Conservation (phyloP, 768 basidiomycete species). For the Crepidotus variabilis region DNA sequence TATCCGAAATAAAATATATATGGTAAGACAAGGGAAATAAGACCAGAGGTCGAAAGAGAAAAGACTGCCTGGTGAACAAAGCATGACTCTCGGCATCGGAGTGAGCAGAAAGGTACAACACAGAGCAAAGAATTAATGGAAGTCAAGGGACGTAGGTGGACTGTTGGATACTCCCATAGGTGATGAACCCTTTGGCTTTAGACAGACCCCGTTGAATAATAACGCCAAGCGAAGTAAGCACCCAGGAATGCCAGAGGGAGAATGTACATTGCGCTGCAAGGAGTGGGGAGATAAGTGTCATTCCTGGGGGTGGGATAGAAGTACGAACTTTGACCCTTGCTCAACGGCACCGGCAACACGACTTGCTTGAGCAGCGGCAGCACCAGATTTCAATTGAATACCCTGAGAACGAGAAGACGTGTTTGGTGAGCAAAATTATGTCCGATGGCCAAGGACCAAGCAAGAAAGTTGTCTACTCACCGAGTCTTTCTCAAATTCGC, state of each 20-base stretch:
- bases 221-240: slow-evolving; percentile 87
- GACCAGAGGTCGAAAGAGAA: too few species aligned
- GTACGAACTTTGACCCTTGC: slow-evolving; percentile 63
- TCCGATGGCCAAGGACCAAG: slow-evolving; percentile 5
- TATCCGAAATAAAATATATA: too few species aligned
- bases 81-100: too few species aligned
- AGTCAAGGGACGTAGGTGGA: too few species aligned
- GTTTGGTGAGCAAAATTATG: slow-evolving; percentile 4
- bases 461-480: slow-evolving; percentile 36
- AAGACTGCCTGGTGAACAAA: too few species aligned
- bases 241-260: slow-evolving; percentile 74
- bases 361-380: slow-evolving; percentile 40
- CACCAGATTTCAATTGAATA: slow-evolving; percentile 49
- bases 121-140: too few species aligned
- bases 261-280: slow-evolving; percentile 72
- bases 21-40: too few species aligned
- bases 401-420: slow-evolving; percentile 28
- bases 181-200: slow-evolving; percentile 18
- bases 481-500: slow-evolving; percentile 71
- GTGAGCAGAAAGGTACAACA: too few species aligned
- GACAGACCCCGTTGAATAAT: slow-evolving; percentile 52
- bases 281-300: slow-evolving; percentile 8
- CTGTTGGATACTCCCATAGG: too few species aligned
- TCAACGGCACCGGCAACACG: slow-evolving; percentile 52
- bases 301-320: slow-evolving; percentile 3